Percentiles rank a stretch among this genome's conserved stretches.
phyloP scores from a whole-genome alignment of 1,139 yeast species.

The Hyphopichia khmerensis region DNA sequence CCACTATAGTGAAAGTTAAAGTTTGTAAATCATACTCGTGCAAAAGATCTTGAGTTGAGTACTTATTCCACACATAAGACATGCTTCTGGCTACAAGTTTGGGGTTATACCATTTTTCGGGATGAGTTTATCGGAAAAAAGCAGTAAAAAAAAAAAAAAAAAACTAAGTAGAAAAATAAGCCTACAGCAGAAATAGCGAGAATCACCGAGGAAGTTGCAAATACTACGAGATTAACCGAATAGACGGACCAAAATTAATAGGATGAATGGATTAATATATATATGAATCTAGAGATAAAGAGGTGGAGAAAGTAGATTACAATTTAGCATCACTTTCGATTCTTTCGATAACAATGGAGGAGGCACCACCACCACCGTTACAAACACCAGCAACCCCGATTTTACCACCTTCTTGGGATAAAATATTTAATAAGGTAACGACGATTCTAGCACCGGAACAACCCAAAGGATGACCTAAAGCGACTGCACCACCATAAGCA shows the following conservation, averaged over 20 bases:
- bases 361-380: constrained; percentile 99
- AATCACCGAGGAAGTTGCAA: not conserved
- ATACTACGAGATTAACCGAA: not conserved
- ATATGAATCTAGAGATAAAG: not conserved
- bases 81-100: not conserved
- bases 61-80: not conserved
- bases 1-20: not conserved
- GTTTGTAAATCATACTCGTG: not conserved
- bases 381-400: constrained; percentile 94
- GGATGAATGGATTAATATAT: not conserved
- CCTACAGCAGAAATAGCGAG: too few species aligned
- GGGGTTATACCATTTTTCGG: too few species aligned
- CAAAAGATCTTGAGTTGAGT: not conserved
- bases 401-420: constrained; percentile 82
- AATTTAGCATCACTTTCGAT: constrained; percentile 29
- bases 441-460: constrained; percentile 96
- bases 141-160: not conserved
- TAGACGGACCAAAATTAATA: not conserved
- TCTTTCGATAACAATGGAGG: constrained; percentile 38
- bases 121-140: not conserved
- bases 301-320: constrained; percentile 7
- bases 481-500: constrained; percentile 98
- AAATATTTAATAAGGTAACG: constrained; percentile 75
- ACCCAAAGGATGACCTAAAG: constrained; percentile 95
- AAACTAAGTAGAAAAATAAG: not conserved